Percentiles rank a stretch among this genome's conserved stretches.
Conservation (phyloP, 1,284 basidiomycete genomes). For the Ustilago esculenta region DNA sequence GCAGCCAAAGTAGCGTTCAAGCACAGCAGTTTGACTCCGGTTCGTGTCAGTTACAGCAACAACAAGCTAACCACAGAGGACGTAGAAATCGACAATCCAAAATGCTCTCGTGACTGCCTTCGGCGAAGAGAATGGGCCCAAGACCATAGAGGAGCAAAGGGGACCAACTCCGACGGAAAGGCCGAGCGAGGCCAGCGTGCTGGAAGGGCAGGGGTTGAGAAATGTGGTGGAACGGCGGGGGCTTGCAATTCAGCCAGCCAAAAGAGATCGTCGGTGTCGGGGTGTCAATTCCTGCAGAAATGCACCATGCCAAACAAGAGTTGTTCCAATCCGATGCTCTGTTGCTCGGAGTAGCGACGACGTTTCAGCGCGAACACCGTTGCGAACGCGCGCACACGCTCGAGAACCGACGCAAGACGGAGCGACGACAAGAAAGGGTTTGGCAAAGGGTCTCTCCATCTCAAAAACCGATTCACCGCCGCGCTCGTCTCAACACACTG, state of each 20-base stretch:
- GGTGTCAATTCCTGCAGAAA: constrained; percentile 11
- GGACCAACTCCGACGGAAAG: constrained; percentile 10
- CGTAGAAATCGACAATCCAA: neutral
- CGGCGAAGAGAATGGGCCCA: constrained; percentile 1
- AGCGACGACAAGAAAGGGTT: constrained; percentile 1
- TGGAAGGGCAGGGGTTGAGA: constrained; percentile 1
- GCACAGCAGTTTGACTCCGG: too few relatives aligned
- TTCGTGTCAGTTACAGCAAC: too few relatives aligned
- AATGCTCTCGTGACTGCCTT: neutral
- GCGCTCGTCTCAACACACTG: too few relatives aligned
- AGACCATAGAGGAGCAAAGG: constrained; percentile 4
- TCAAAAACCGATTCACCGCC: too few relatives aligned
- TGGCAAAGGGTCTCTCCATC: neutral
- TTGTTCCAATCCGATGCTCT: neutral
- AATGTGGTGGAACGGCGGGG: constrained; percentile 2
- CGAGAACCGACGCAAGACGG: constrained; percentile 5
- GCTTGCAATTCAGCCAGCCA: constrained; percentile 4
- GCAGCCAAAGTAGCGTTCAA: too few relatives aligned
- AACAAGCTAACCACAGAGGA: too few relatives aligned
- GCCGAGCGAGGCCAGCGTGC: neutral
- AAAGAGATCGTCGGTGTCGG: constrained; percentile 16
- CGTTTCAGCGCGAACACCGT: neutral
- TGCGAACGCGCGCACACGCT: too few relatives aligned
- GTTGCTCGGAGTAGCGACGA: constrained; percentile 11
- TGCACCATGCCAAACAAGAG: neutral